Evolutionary conservation across 768 basidiomycete species (phyloP).

Genomic region (Russula compacta): DNA sequence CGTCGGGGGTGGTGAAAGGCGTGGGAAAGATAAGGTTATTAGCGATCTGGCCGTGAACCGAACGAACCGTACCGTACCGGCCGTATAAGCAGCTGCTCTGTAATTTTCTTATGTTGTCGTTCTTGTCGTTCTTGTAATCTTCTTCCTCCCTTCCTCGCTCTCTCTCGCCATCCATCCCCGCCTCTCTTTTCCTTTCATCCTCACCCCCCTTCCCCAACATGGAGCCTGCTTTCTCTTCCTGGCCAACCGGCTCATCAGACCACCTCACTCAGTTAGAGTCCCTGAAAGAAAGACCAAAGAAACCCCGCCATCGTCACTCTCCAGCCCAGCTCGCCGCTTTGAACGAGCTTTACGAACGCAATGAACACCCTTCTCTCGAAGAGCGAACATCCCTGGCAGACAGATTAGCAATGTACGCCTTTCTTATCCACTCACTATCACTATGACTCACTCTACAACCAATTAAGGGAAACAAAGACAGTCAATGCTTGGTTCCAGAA

Average conservation of each 20-base stretch:
- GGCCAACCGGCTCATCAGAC: conserved; percentile 10
- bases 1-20: not conserved
- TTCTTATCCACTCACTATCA: conserved; percentile 6
- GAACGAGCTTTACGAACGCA: conserved; percentile 69
- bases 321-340: conserved; percentile 64
- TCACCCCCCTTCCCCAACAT: conserved; percentile 17
- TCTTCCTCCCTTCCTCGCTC: not conserved
- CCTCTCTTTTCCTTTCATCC: conserved; percentile 15
- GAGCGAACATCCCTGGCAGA: conserved; percentile 60
- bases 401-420: conserved; percentile 64
- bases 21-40: conserved; percentile 21
- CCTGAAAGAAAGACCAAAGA: conserved; percentile 47
- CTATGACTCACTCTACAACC: conserved; percentile 7
- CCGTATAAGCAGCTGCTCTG: conserved; percentile 21
- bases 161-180: conserved; percentile 12
- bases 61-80: too few species aligned
- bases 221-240: conserved; percentile 25
- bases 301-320: conserved; percentile 70
- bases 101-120: conserved; percentile 19
- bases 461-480: conserved; percentile 67
- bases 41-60: conserved; percentile 10
- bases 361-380: conserved; percentile 66
- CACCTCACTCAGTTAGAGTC: conserved; percentile 23
- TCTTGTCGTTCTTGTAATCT: not conserved
- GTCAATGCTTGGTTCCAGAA: conserved; percentile 86